Evolutionary conservation across 331 rosid species (phyloP).

Genomic region (Rosa hybrid): DNA sequence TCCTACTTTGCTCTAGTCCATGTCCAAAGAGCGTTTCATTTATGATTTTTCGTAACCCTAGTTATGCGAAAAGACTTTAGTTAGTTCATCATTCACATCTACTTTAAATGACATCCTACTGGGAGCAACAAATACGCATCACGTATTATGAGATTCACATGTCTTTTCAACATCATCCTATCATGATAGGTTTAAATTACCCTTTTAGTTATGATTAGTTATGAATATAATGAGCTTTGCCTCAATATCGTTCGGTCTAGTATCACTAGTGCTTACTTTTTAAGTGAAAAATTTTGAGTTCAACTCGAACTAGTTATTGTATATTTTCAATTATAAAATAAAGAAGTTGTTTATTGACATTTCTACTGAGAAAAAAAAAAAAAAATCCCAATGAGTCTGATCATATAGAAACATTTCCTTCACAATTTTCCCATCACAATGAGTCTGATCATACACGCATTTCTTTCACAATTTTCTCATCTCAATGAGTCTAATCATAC

Average conservation of each 20-base stretch:
- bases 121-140: not conserved
- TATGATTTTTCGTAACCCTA: not conserved
- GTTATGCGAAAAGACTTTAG: not conserved
- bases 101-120: not conserved
- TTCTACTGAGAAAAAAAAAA: too few species aligned
- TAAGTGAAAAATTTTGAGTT: not conserved
- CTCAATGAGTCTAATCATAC: too few species aligned
- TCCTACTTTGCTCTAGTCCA: conserved; percentile 33
- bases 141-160: not conserved
- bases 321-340: too few species aligned
- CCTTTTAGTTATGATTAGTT: too few species aligned
- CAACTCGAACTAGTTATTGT: not conserved
- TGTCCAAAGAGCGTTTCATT: conserved; percentile 18
- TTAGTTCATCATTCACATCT: not conserved
- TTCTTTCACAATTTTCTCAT: too few species aligned
- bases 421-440: not conserved
- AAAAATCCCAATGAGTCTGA: too few species aligned
- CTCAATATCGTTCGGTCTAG: not conserved
- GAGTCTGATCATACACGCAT: too few species aligned
- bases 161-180: not conserved
- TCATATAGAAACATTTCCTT: too few species aligned
- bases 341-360: too few species aligned
- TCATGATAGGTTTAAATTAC: not conserved
- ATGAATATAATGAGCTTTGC: not conserved
- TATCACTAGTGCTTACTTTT: too few species aligned